phyloP scores from a whole-genome alignment of 202 grass and related monocot genomes.

The Eragrostis tef region DNA sequence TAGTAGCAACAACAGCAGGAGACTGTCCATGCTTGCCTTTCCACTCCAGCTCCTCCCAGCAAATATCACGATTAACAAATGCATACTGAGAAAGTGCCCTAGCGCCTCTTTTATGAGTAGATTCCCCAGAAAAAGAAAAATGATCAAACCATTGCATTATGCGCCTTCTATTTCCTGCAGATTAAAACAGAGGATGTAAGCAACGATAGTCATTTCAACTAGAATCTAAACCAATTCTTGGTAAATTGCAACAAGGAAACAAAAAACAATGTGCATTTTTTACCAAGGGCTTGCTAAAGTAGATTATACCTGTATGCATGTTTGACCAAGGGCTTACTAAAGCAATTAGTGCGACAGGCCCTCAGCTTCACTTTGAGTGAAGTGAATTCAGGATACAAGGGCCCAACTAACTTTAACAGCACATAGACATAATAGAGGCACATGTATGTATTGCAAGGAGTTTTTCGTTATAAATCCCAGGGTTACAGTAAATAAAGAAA shows the following conservation, averaged over 20 bases:
- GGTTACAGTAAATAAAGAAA: constrained; percentile 16
- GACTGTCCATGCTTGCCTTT: constrained; percentile 88
- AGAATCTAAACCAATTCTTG: constrained; percentile 21
- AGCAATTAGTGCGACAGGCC: constrained; percentile 9
- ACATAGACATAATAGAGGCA: constrained; percentile 11
- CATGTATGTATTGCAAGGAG: not conserved
- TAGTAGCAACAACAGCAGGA: constrained; percentile 87
- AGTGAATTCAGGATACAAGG: constrained; percentile 18
- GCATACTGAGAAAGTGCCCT: constrained; percentile 81
- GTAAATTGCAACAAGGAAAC: constrained; percentile 9
- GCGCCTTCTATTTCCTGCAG: constrained; percentile 63
- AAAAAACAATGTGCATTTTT: constrained; percentile 14
- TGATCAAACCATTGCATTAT: constrained; percentile 86
- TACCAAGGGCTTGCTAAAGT: not conserved
- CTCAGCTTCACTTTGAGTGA: not conserved
- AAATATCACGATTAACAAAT: constrained; percentile 81
- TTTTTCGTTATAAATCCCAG: constrained; percentile 15
- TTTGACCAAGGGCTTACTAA: not conserved
- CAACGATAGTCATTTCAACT: not conserved
- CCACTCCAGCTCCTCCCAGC: constrained; percentile 97
- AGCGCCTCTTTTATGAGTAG: constrained; percentile 70
- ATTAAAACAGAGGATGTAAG: constrained; percentile 32
- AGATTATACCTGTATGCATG: not conserved
- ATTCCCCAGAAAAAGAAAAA: constrained; percentile 74
- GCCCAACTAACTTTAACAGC: not conserved